phyloP scores from a whole-genome alignment of 768 basidiomycete genomes.

The Mycena venus region DNA sequence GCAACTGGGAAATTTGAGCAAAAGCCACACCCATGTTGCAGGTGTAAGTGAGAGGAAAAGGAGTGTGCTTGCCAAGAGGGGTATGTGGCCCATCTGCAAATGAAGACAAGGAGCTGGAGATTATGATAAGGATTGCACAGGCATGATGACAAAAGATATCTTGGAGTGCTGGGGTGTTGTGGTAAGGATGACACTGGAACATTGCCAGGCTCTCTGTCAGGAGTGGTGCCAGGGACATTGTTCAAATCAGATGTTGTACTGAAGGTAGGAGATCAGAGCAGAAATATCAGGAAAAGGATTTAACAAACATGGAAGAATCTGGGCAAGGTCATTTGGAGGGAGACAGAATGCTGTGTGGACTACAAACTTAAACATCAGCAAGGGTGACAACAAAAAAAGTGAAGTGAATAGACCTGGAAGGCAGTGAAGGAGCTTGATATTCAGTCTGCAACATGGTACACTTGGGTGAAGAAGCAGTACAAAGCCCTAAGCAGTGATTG shows the following conservation, averaged over 20 bases:
- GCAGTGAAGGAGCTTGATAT: background rate
- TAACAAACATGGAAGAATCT: no score
- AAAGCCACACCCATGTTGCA: background rate
- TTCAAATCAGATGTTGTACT: background rate
- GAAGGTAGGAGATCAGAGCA: no score
- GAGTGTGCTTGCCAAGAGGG: background rate
- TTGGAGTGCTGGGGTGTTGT: no score
- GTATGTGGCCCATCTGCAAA: no score
- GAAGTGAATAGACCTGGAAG: background rate
- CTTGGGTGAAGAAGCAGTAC: background rate
- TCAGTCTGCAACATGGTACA: background rate
- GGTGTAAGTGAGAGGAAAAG: background rate
- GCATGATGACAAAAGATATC: no score
- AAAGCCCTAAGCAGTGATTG: background rate
- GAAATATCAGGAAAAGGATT: no score
- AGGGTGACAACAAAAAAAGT: no score
- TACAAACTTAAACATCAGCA: no score
- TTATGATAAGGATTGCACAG: background rate
- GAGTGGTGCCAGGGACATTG: background rate
- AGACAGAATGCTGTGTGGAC: no score
- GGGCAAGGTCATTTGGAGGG: no score
- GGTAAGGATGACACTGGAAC: no score
- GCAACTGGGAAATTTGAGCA: background rate
- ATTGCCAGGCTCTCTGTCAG: no score
- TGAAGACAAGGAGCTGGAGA: background rate